These are phyloP conservation scores for Brettanomyces sp. DNA, from an alignment of 805 yeast genomes.

Conservation along the genomic window DNA sequence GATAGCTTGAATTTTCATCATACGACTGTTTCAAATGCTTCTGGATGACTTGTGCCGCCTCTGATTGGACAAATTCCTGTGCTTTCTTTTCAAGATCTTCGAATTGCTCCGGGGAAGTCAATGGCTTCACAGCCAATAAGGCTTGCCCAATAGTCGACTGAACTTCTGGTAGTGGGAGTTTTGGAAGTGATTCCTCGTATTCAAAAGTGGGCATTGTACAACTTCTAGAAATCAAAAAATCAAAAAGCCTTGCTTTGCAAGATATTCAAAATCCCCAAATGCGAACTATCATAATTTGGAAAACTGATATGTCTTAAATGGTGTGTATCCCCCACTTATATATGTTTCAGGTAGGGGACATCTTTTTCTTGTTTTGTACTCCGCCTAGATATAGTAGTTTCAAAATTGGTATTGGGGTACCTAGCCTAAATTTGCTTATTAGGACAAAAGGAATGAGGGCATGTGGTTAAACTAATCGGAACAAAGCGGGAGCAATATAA, in stretches of 20 bases:
- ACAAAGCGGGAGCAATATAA: too few relatives aligned
- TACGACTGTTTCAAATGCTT: slow-evolving; percentile 41
- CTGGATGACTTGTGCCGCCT: slow-evolving; percentile 39
- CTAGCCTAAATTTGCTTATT: too few relatives aligned
- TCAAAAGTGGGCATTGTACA: slow-evolving; percentile 25
- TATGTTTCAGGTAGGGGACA: too few relatives aligned
- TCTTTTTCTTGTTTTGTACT: too few relatives aligned
- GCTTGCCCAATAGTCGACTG: slow-evolving; percentile 42
- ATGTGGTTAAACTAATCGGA: too few relatives aligned
- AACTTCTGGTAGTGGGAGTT: slow-evolving; percentile 54
- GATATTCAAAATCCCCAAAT: background rate
- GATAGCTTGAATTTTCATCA: slow-evolving; percentile 36
- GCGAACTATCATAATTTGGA: too few relatives aligned
- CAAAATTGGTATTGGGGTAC: too few relatives aligned
- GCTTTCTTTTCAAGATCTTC: slow-evolving; percentile 34
- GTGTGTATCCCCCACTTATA: too few relatives aligned
- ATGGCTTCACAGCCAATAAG: slow-evolving; percentile 48
- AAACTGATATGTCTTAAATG: too few relatives aligned
- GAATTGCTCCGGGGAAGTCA: slow-evolving; percentile 45
- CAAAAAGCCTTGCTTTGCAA: too few relatives aligned
- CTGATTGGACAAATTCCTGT: slow-evolving; percentile 33
- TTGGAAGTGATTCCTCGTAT: slow-evolving; percentile 39
- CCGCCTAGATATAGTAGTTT: too few relatives aligned
- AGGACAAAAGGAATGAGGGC: slow-evolving; percentile 7
- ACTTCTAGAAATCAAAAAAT: too few relatives aligned